Conservation (phyloP, 352 stramenopile species). For the Stephanocyclus meneghinianus region DNA sequence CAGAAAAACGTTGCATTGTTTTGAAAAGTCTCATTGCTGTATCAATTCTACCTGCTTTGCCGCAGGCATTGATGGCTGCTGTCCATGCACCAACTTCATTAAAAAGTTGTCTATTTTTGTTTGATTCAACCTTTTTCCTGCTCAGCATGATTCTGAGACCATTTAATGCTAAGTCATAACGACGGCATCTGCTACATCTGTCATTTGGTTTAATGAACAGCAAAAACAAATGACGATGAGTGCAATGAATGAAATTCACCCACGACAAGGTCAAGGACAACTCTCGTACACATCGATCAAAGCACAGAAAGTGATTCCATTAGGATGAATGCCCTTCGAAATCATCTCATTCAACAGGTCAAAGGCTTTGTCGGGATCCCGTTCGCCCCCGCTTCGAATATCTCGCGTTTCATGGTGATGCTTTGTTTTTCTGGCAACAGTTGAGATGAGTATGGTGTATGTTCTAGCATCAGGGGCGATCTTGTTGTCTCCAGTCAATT, state of each 20-base stretch:
- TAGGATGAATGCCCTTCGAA: constrained; percentile 63
- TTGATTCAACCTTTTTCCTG: constrained; percentile 37
- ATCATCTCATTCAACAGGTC: constrained; percentile 75
- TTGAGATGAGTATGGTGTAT: constrained; percentile 82
- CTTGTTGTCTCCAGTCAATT: constrained; percentile 31
- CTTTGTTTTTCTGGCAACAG: constrained; percentile 65
- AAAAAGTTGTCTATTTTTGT: constrained; percentile 31
- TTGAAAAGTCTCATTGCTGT: constrained; percentile 71
- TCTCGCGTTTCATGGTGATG: constrained; percentile 31
- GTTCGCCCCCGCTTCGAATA: constrained; percentile 53
- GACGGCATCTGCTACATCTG: constrained; percentile 62
- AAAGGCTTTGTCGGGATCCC: constrained; percentile 78
- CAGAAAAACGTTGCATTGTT: constrained; percentile 69
- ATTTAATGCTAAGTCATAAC: constrained; percentile 79
- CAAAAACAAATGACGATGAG: not conserved
- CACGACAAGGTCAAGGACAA: not conserved
- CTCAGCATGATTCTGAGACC: constrained; percentile 74
- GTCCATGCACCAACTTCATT: constrained; percentile 77
- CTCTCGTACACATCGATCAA: constrained; percentile 73
- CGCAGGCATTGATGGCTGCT: constrained; percentile 82
- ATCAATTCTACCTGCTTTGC: constrained; percentile 74
- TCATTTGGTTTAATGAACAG: not conserved
- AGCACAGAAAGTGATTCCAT: constrained; percentile 80
- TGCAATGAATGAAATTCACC: not conserved
- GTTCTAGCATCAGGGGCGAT: constrained; percentile 66